Evolutionary conservation across 495 filamentous ascomycete genomes (phyloP), one percentile per base, ranked within the genome.

Genomic region (Pseudevernia furfuracea): DNA sequence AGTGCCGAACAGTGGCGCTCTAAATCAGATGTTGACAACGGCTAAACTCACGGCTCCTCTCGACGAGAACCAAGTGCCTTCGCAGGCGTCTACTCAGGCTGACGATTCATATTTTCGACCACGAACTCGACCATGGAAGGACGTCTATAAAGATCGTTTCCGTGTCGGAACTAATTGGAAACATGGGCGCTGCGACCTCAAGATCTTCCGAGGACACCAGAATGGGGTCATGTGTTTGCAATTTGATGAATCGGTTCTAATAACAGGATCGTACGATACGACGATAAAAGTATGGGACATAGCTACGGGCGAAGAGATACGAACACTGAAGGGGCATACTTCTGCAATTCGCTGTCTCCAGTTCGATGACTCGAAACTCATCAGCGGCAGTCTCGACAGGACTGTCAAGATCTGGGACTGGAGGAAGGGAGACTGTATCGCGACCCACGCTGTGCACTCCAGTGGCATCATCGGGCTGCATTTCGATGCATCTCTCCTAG

Each of bases 281-380:
- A 96, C 90, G 3, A 90, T 96, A 70, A 97, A 95, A 72, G 91
- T 97, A 19, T 97, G 95, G 94, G 86, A 97, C 71, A 86, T 96
- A 41, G 86, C 95, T 68, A 94, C 87, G 2, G 90, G 90, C 25
- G 82, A 94, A 70, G 89, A 91, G 69, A 77, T 96, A 28, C 85
- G 89, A 23, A 95, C 91, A 7, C 81, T 99, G 1, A 76, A 74
- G 25, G 94, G 95, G 17, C 94, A 99, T 69, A 85, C 82, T 8
- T 81, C 81, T 19, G 94, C 90, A 3, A 88, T 99, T 59, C 83
- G 94, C 23, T 88, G 90, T 59, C 82, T 99, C 25, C 91, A 96
- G 72, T 97, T 97, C 71, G 92, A 97, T 69, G 90, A 96, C 58
- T 87, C 82, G 59, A 93, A 93, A 74, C 80, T 96, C 58, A 91